Evolutionary conservation across 805 yeast species (phyloP), one percentile per base, ranked within the genome.

Genomic region (Saturnispora quitensis): DNA sequence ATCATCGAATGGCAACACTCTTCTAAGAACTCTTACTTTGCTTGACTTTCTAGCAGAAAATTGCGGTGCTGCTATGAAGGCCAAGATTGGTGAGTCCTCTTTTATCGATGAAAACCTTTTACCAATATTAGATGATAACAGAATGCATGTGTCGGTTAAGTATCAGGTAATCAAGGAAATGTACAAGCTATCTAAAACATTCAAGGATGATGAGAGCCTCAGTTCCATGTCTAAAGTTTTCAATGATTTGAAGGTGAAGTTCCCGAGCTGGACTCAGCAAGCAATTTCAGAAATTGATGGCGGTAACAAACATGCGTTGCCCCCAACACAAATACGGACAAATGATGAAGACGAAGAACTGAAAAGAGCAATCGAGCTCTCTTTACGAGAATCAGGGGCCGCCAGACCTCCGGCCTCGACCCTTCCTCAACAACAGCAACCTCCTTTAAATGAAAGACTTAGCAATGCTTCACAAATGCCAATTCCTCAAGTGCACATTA

Each of bases 121-220:
- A 31, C 70, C 72, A 50, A 68, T 89, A 55, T 70, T 80, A 9
- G 70, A 73, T 17, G 86, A 81, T 58, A 62, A 71, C 8, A 66
- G 71, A 38, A 76, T 84, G 33, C 96, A 90, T 68, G 66, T 71
- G 27, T 74, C 80, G 3, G 85, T 93, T 50, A 87, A 87, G 64
- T 65, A 70, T 47, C 77, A 79, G 47, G 72, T 88, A 4, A 77
- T 80, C 12, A 87, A 84, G 61, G 81, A 84, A 33, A 75, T 89
- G 43, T 75, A 74, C 48, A 89, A 87, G 60, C 72, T 93, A 56
- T 67, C 82, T 20, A 68, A 74, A 38, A 76, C 84, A 3, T 88
- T 89, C 66, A 72, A 75, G 51, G 65, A 67, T 25, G 98, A 93
- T 64, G 91, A 93, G 0, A 82, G 91, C 3, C 73, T 91, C 59